A percentile compares a stretch with the other conserved stretches of the same genome.
These are phyloP conservation scores for Xylaria sp. DNA, from an alignment of 2,329 filamentous ascomycete genomes.

Conservation along the genomic window DNA sequence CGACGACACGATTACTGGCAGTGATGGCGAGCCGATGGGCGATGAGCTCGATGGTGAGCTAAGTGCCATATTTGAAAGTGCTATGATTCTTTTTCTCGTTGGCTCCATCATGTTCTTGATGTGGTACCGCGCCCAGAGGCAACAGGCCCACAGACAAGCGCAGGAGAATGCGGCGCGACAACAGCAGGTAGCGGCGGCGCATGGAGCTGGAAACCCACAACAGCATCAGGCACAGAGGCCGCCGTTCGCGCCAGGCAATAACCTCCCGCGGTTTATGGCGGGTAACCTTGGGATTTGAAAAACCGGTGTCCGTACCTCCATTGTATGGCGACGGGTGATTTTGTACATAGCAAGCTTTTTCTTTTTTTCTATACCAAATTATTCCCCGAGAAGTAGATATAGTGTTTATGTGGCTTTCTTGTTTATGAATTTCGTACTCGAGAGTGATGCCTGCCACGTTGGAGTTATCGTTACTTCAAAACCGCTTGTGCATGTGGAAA, in stretches of 20 bases:
- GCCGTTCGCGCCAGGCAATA: constrained; percentile 48
- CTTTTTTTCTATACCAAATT: background rate
- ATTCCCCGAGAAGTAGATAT: background rate
- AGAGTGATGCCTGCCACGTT: background rate
- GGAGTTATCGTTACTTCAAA: too few relatives aligned
- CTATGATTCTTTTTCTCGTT: constrained; percentile 75
- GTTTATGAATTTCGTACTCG: background rate
- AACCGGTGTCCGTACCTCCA: background rate
- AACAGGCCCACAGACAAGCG: constrained; percentile 46
- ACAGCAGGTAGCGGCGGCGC: constrained; percentile 5
- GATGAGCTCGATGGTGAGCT: constrained; percentile 60
- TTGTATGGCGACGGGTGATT: background rate
- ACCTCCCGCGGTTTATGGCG: constrained; percentile 54
- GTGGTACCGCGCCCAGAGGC: constrained; percentile 71
- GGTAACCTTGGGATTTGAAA: constrained; percentile 26
- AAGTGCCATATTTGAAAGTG: constrained; percentile 74
- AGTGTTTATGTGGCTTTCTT: background rate
- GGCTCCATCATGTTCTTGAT: constrained; percentile 70
- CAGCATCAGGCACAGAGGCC: constrained; percentile 19
- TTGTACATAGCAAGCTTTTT: constrained; percentile 10
- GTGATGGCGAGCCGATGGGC: constrained; percentile 48
- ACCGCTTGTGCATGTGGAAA: too few relatives aligned
- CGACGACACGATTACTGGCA: constrained; percentile 51
- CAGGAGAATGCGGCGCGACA: constrained; percentile 30
- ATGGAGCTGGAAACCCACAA: constrained; percentile 18